Percentiles rank a stretch among this genome's conserved stretches.
phyloP scores from a whole-genome alignment of 495 filamentous ascomycete species.

The Podospora anserina region DNA sequence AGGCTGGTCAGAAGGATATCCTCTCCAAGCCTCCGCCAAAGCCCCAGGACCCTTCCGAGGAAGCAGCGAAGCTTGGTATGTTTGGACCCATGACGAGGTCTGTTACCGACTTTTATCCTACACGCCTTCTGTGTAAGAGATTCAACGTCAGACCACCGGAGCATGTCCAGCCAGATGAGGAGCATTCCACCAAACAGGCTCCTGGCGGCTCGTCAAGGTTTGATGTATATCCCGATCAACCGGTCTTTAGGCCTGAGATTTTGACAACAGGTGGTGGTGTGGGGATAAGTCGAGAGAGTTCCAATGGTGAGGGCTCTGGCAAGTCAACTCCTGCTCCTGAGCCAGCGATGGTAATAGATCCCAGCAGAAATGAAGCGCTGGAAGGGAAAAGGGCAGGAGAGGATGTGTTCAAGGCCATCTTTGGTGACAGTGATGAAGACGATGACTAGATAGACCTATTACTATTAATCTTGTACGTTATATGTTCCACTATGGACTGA shows the following conservation, averaged over 20 bases:
- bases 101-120: constrained; percentile 70
- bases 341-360: constrained; percentile 54
- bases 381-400: constrained; percentile 79
- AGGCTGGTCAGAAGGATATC: constrained; percentile 38
- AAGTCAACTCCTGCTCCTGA: constrained; percentile 1
- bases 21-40: constrained; percentile 59
- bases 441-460: constrained; percentile 29
- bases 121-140: constrained; percentile 83
- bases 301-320: constrained; percentile 34
- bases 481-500: background rate
- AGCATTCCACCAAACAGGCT: constrained; percentile 23
- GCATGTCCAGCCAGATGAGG: constrained; percentile 63
- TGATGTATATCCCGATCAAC: constrained; percentile 37
- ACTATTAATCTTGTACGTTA: background rate
- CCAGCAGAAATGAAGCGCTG: constrained; percentile 80
- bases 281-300: background rate
- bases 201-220: constrained; percentile 25
- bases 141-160: constrained; percentile 79
- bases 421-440: constrained; percentile 83
- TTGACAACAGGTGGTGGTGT: constrained; percentile 16
- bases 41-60: constrained; percentile 72
- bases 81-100: constrained; percentile 83
- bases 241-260: constrained; percentile 15
- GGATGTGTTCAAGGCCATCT: constrained; percentile 90
- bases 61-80: constrained; percentile 89